phyloP scores from a whole-genome alignment of 768 basidiomycete genomes.

The Tylopilus balloui region DNA sequence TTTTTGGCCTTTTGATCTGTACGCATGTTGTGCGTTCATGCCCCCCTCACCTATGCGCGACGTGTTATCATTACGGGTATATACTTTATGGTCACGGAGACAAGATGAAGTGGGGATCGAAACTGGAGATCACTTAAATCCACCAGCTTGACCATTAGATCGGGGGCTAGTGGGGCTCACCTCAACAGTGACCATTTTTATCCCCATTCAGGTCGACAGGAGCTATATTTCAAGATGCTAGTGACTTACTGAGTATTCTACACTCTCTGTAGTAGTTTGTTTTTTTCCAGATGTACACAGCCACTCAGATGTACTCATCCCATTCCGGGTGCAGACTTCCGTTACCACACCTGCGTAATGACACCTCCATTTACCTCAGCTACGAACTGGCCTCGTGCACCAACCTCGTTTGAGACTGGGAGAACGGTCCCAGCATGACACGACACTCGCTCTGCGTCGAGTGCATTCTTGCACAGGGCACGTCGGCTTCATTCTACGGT shows the following conservation, averaged over 20 bases:
- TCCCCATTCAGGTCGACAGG: conserved; percentile 21
- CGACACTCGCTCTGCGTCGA: neutral
- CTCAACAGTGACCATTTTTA: conserved; percentile 10
- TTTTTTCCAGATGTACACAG: too few relatives aligned
- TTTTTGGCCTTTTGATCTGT: too few relatives aligned
- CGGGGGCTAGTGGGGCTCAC: neutral
- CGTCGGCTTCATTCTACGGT: neutral
- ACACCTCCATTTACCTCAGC: too few relatives aligned
- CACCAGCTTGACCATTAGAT: conserved; percentile 13
- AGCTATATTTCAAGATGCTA: conserved; percentile 10
- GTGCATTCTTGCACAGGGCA: neutral
- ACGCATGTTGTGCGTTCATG: too few relatives aligned
- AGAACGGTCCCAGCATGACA: neutral
- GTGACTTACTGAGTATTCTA: too few relatives aligned
- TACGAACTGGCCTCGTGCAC: too few relatives aligned
- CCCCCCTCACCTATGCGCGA: too few relatives aligned
- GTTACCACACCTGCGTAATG: too few relatives aligned
- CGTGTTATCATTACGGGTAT: conserved; percentile 31
- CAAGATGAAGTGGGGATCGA: conserved; percentile 16
- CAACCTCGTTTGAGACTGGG: neutral
- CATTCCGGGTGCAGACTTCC: too few relatives aligned
- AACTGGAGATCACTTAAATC: conserved; percentile 30
- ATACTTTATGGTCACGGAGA: conserved; percentile 26
- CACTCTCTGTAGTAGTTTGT: too few relatives aligned
- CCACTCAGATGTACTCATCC: too few relatives aligned